Percentiles rank a stretch among this genome's conserved stretches.
Evolutionary conservation across 768 basidiomycete species (phyloP).

Genomic region (Hirschioporus abietinus): DNA sequence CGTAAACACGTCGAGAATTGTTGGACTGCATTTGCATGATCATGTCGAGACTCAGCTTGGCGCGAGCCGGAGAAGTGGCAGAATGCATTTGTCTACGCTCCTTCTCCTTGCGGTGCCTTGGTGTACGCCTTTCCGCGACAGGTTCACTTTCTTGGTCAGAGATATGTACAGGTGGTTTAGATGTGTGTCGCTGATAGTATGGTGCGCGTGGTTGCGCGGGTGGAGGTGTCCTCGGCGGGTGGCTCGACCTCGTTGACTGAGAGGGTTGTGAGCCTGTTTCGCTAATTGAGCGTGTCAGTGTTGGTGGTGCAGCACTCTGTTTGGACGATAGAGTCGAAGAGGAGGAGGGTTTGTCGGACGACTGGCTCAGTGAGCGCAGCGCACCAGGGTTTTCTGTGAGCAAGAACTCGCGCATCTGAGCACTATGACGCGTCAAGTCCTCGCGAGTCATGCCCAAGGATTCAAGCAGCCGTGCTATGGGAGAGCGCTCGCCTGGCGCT

Average conservation of each 20-base stretch:
- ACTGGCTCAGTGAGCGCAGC: constrained; percentile 33
- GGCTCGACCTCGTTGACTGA: not conserved
- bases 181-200: not conserved
- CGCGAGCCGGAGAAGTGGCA: constrained; percentile 37
- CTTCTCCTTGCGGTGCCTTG: not conserved
- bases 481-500: constrained; percentile 33
- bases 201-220: not conserved
- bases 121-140: not conserved
- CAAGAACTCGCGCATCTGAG: constrained; percentile 78
- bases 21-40: constrained; percentile 52
- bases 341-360: not conserved
- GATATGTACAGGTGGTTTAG: not conserved
- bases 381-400: constrained; percentile 44
- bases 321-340: not conserved
- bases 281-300: not conserved
- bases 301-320: not conserved
- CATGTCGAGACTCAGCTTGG: constrained; percentile 40
- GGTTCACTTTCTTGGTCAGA: not conserved
- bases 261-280: not conserved
- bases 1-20: constrained; percentile 40
- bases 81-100: not conserved
- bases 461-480: constrained; percentile 66
- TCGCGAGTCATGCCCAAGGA: constrained; percentile 74
- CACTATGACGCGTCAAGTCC: constrained; percentile 64
- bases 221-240: not conserved